Conservation (phyloP, 306 rosid species). For the Vigna trinervia region DNA sequence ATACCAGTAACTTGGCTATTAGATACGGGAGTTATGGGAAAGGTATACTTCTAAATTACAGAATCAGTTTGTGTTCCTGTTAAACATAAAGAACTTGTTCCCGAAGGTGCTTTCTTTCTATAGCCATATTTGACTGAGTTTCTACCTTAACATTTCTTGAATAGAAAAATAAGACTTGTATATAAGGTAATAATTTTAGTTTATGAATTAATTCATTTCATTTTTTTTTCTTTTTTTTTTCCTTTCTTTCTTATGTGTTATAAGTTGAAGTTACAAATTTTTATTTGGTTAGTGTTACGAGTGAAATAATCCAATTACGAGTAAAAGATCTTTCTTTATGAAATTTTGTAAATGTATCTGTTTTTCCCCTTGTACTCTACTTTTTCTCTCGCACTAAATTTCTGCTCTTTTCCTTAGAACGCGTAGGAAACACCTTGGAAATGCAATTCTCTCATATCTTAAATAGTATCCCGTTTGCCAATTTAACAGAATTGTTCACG, state of each 20-base stretch:
- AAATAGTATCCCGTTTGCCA: not conserved
- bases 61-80: not conserved
- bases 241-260: too few relatives aligned
- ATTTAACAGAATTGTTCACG: not conserved
- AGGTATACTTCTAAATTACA: constrained; percentile 56
- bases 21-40: constrained; percentile 90
- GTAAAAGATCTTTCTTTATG: not conserved
- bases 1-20: constrained; percentile 80
- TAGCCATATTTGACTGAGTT: too few relatives aligned
- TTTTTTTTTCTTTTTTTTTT: too few relatives aligned
- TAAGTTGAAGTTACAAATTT: too few relatives aligned
- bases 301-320: too few relatives aligned
- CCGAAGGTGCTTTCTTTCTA: too few relatives aligned
- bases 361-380: not conserved
- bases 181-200: too few relatives aligned
- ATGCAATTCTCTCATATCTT: not conserved
- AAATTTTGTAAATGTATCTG: not conserved
- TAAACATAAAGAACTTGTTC: not conserved
- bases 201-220: too few relatives aligned
- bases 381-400: not conserved
- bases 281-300: too few relatives aligned
- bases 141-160: too few relatives aligned
- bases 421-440: not conserved
- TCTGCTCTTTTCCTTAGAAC: not conserved
- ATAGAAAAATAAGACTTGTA: too few relatives aligned